Evolutionary conservation across 305 asterid species (phyloP).

Genomic region (Fraxinus sp.): DNA sequence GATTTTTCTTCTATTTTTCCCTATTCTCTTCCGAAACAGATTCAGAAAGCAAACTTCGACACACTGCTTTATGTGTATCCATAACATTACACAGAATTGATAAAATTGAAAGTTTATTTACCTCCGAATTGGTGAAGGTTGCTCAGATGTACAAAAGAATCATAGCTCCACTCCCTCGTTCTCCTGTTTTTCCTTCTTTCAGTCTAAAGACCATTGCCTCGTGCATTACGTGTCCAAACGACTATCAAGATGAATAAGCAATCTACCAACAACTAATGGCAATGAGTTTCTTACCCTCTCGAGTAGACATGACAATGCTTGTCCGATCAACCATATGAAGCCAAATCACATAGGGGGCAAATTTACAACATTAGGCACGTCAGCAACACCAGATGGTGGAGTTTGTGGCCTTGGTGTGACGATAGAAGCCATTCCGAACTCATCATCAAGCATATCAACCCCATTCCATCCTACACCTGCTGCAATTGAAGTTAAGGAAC

Average conservation of each 20-base stretch:
- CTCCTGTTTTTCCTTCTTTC: background rate
- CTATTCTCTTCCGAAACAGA: background rate
- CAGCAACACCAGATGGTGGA: slow-evolving; percentile 42
- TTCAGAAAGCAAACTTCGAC: background rate
- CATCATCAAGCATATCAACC: slow-evolving; percentile 52
- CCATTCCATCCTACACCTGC: slow-evolving; percentile 66
- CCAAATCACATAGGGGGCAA: slow-evolving; percentile 53
- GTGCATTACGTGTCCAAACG: background rate
- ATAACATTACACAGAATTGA: background rate
- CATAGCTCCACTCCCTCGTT: background rate
- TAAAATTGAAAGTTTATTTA: background rate
- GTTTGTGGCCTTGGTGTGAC: slow-evolving; percentile 48
- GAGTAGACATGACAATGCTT: slow-evolving; percentile 12
- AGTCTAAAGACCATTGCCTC: background rate
- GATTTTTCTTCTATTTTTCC: background rate
- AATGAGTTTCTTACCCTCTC: slow-evolving; percentile 22
- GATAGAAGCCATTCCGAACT: slow-evolving; percentile 54
- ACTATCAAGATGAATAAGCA: background rate
- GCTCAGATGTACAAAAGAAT: slow-evolving; percentile 7
- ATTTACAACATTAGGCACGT: slow-evolving; percentile 31
- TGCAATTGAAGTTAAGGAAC: slow-evolving; percentile 32
- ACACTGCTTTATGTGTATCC: background rate
- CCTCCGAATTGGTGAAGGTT: background rate
- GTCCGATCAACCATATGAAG: background rate
- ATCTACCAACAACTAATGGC: slow-evolving; percentile 7